A percentile compares a stretch with the other conserved stretches of the same genome.
These are phyloP conservation scores for Pseudozyma thailandica DNA, from an alignment of 1,284 basidiomycete species.

Conservation along the genomic window DNA sequence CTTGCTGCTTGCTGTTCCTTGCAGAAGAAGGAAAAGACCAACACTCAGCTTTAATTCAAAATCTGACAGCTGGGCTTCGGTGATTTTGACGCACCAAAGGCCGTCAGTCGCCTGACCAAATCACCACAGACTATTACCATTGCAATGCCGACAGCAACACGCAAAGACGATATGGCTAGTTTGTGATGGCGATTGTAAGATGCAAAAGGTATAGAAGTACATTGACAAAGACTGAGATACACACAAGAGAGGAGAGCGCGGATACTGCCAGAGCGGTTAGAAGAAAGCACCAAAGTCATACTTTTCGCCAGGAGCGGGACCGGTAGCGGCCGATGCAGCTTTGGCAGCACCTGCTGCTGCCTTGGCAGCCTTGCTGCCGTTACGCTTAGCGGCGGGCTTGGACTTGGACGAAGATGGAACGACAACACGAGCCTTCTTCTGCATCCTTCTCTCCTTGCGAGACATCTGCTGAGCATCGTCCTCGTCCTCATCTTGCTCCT, in stretches of 20 bases:
- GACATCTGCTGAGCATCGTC: constrained; percentile 24
- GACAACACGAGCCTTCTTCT: constrained; percentile 43
- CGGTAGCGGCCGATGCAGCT: constrained; percentile 34
- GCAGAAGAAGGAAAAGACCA: too few relatives aligned
- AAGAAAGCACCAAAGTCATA: constrained; percentile 62
- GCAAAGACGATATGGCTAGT: background rate
- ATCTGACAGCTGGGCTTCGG: too few relatives aligned
- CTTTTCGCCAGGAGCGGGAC: constrained; percentile 57
- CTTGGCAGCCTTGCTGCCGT: constrained; percentile 23
- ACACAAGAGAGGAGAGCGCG: background rate
- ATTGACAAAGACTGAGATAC: constrained; percentile 25
- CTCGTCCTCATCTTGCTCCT: constrained; percentile 24
- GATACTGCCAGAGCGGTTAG: constrained; percentile 9
- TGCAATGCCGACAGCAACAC: too few relatives aligned
- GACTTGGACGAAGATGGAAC: constrained; percentile 27
- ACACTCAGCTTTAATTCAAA: too few relatives aligned
- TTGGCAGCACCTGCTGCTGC: constrained; percentile 26
- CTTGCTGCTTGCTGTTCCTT: too few relatives aligned
- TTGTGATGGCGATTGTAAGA: constrained; percentile 8
- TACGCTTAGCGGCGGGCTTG: constrained; percentile 29
- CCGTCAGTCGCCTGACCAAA: too few relatives aligned
- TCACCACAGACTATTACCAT: too few relatives aligned
- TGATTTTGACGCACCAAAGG: too few relatives aligned
- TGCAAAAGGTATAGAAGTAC: constrained; percentile 44
- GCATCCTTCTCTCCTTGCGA: constrained; percentile 39